Base-by-base conservation (phyloP, 768 basidiomycete species). In the Amanita pallidorosea region DNA sequence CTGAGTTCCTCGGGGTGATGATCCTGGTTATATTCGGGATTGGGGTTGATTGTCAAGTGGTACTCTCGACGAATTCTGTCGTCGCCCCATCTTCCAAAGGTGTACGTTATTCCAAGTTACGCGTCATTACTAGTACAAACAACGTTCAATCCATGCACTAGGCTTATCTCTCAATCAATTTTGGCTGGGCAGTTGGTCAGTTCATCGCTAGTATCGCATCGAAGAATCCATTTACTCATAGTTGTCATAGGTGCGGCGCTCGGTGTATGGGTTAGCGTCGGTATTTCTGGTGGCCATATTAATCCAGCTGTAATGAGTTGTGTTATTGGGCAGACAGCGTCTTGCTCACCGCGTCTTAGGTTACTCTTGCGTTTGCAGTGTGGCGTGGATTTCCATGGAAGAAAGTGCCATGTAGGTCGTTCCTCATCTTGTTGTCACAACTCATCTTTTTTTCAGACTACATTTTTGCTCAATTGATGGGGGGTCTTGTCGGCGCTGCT, bases 311-410 rank as follows among this genome's bases (percentile, higher is more conserved):
- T 67, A 55, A n/a, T 12, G 11, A 60, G 25, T 5, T 34, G 59
- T 61, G 54, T 66, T 62, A 31, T 18, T 31, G 8, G n/a, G 37
- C 20, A 49, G 37, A 31, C 33, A 23, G 34, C 13, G 17, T 17
- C 54, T 47, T 23, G 49, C 44, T 45, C 11, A 54, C 18, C 4
- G 40, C 37, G 53, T n/a, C 42, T 7, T 31, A 78, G 77, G 70
- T 85, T 23, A 86, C 84, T 12, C 64, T 86, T 46, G 72, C 77
- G 17, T 57, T 84, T 25, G 81, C 79, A 7, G 69, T 76, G n/a
- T 75, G 77, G 64, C 79, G 84, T 52, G 70, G 69, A 51, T 86
- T 86, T 63, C 82, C 83, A 1, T 80, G 81, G 78, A 73, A 70
- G 55, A 86, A 86, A 59, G 84, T 83, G 0, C 85, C 85, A 1